These are phyloP conservation scores for Dictyostelium firmibasis DNA, from an alignment of 78 protist genomes.

Conservation along the genomic window DNA sequence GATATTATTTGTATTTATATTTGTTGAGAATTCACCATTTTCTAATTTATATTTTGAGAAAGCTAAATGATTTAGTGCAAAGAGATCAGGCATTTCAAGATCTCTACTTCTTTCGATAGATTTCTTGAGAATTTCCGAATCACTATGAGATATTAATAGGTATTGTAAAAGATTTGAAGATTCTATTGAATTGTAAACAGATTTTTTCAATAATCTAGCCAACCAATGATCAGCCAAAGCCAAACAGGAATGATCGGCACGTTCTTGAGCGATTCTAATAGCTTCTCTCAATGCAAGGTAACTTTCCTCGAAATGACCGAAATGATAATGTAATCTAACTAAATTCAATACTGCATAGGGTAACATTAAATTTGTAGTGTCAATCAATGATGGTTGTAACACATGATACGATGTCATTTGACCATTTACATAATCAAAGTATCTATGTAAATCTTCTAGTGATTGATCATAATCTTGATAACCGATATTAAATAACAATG, in stretches of 20 bases:
- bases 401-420: background rate
- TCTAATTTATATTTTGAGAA: conserved; percentile 22
- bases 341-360: conserved; percentile 68
- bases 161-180: background rate
- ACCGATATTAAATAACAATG: background rate
- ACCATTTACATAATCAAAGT: conserved; percentile 64
- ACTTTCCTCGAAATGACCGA: conserved; percentile 55
- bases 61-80: background rate
- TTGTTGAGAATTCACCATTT: conserved; percentile 12
- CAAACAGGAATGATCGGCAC: conserved; percentile 46
- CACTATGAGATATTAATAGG: conserved; percentile 8
- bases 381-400: background rate
- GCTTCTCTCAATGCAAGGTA: conserved; percentile 48
- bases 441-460: conserved; percentile 63
- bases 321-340: conserved; percentile 42
- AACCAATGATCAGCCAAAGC: conserved; percentile 44
- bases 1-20: background rate
- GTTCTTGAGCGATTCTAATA: conserved; percentile 64
- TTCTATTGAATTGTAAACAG: conserved; percentile 11
- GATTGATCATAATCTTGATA: conserved; percentile 48
- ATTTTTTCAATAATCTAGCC: background rate
- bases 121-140: conserved; percentile 15
- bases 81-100: conserved; percentile 30
- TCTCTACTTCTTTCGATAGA: background rate
- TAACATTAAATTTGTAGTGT: conserved; percentile 10